phyloP scores from a whole-genome alignment of 345 rosid species.

The Turritis glabra region DNA sequence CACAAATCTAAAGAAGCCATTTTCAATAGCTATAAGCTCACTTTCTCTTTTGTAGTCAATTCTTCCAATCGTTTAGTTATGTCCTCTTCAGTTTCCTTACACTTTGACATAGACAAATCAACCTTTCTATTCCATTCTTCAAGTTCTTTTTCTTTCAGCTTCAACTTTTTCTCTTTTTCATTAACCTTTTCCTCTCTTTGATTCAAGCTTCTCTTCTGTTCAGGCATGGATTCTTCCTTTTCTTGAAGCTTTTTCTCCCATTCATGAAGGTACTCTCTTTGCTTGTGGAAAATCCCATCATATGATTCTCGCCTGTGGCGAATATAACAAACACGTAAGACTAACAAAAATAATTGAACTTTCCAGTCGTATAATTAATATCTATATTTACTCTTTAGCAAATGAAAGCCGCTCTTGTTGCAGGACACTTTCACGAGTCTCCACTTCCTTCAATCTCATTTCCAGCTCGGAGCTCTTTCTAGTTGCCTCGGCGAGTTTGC shows the following conservation, averaged over 20 bases:
- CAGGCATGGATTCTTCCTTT: slow-evolving; percentile 54
- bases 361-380: not conserved
- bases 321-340: slow-evolving; percentile 18
- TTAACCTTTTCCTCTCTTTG: slow-evolving; percentile 66
- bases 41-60: slow-evolving; percentile 69
- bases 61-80: slow-evolving; percentile 53
- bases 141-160: slow-evolving; percentile 55
- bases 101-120: slow-evolving; percentile 47
- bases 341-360: not conserved
- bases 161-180: slow-evolving; percentile 51
- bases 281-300: slow-evolving; percentile 55
- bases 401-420: slow-evolving; percentile 69
- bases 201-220: slow-evolving; percentile 54
- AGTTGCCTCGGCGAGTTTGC: slow-evolving; percentile 70
- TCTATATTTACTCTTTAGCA: slow-evolving; percentile 55
- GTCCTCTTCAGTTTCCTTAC: slow-evolving; percentile 63
- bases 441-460: slow-evolving; percentile 72
- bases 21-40: slow-evolving; percentile 32
- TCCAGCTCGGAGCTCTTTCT: slow-evolving; percentile 70
- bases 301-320: slow-evolving; percentile 72
- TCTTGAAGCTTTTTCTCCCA: slow-evolving; percentile 71
- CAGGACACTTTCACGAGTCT: slow-evolving; percentile 64
- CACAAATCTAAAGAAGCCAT: slow-evolving; percentile 4
- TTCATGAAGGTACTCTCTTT: slow-evolving; percentile 68
- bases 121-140: slow-evolving; percentile 56